Percentiles rank a stretch among this genome's conserved stretches.
These are phyloP conservation scores for Mortierella antarctica DNA, from an alignment of 192 early-diverging fungal genomes.

Conservation along the genomic window DNA sequence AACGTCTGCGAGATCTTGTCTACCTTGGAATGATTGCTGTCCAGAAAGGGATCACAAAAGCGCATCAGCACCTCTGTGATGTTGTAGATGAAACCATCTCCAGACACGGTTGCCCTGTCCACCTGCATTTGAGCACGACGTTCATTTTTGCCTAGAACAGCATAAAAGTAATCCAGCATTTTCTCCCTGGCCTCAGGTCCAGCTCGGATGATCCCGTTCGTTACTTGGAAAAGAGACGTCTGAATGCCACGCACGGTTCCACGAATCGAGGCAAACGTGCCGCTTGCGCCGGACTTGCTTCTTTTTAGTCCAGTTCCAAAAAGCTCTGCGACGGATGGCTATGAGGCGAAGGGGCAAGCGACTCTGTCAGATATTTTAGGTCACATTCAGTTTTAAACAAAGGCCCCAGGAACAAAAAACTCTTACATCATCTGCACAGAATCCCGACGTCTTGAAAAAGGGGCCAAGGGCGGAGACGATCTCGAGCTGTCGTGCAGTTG, in stretches of 20 bases:
- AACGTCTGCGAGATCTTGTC: conserved; percentile 35
- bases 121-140: conserved; percentile 84
- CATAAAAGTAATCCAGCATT: conserved; percentile 75
- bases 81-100: conserved; percentile 90
- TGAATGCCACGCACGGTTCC: conserved; percentile 69
- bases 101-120: conserved; percentile 75
- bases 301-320: conserved; percentile 64
- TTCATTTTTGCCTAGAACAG: conserved; percentile 72
- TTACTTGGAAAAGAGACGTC: conserved; percentile 58
- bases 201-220: conserved; percentile 76
- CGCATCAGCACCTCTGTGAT: conserved; percentile 70
- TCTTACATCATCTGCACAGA: conserved; percentile 61
- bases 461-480: conserved; percentile 78
- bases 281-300: conserved; percentile 62
- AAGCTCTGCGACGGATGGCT: conserved; percentile 61
- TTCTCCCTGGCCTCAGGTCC: conserved; percentile 64
- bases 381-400: background rate
- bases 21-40: conserved; percentile 75
- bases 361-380: background rate
- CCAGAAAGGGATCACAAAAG: conserved; percentile 90
- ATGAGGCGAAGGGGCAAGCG: background rate
- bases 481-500: conserved; percentile 67
- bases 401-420: background rate
- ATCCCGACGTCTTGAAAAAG: conserved; percentile 70
- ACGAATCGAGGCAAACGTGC: conserved; percentile 67